Conservation (phyloP, 208 protist species). For the Trypanosoma cruzi region DNA sequence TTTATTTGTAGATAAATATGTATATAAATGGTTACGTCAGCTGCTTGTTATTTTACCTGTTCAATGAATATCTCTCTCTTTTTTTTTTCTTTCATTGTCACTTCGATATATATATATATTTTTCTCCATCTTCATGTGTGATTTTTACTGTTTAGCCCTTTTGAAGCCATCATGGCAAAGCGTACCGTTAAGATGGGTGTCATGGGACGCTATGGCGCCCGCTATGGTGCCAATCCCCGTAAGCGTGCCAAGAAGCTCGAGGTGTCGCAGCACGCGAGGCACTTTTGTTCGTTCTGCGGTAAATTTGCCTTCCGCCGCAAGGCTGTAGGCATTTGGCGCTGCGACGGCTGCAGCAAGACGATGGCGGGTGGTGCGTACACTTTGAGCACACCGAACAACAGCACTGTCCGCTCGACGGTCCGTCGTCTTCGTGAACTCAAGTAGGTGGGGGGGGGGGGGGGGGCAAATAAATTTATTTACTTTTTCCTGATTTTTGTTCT, state of each 20-base stretch:
- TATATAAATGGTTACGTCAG: too few species aligned
- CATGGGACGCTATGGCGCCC: conserved; percentile 99
- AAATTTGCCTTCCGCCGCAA: conserved; percentile 97
- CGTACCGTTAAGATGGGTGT: conserved; percentile 99
- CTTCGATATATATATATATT: conserved; percentile 11
- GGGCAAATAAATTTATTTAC: conserved; percentile 8
- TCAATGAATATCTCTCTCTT: too few species aligned
- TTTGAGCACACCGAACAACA: conserved; percentile 95
- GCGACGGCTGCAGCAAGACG: conserved; percentile 96
- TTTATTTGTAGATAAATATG: not conserved
- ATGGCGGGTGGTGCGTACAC: conserved; percentile 98
- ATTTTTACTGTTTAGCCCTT: conserved; percentile 18
- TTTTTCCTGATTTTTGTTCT: conserved; percentile 18
- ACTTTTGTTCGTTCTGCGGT: conserved; percentile 99
- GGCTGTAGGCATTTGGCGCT: conserved; percentile 99
- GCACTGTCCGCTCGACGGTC: conserved; percentile 97
- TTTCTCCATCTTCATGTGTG: not conserved
- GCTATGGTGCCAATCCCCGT: conserved; percentile 99
- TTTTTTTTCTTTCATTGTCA: too few species aligned
- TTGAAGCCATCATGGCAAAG: conserved; percentile 90
- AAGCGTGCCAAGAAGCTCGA: conserved; percentile 99
- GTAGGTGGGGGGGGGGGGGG: too few species aligned
- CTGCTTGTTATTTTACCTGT: too few species aligned
- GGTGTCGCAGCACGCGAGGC: conserved; percentile 97
- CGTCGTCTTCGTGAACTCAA: conserved; percentile 98